Conservation (phyloP, 1,139 yeast species). For the Yamadazyma diospyri region DNA sequence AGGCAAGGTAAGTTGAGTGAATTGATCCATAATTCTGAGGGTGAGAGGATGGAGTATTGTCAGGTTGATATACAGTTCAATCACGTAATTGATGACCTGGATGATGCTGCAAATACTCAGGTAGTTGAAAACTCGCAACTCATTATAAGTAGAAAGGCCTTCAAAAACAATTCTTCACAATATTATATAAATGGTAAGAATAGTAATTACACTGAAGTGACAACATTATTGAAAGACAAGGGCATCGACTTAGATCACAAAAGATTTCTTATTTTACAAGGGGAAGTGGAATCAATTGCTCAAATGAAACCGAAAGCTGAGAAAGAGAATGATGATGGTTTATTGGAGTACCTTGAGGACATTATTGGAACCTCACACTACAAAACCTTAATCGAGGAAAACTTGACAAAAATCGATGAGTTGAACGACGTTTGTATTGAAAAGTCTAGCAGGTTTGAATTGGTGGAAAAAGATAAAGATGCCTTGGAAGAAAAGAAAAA, state of each 20-base stretch:
- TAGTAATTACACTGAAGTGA: slow-evolving; percentile 78
- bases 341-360: slow-evolving; percentile 91
- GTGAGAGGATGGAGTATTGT: slow-evolving; percentile 64
- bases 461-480: slow-evolving; percentile 74
- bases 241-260: slow-evolving; percentile 96
- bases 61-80: slow-evolving; percentile 92
- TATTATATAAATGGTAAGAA: slow-evolving; percentile 70
- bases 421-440: slow-evolving; percentile 78
- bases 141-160: slow-evolving; percentile 77
- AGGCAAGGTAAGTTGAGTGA: slow-evolving; percentile 92
- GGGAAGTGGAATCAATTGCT: slow-evolving; percentile 97
- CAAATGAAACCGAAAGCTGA: slow-evolving; percentile 99
- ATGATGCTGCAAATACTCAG: not conserved
- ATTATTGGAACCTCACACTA: slow-evolving; percentile 92
- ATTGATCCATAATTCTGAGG: slow-evolving; percentile 83
- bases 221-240: slow-evolving; percentile 66
- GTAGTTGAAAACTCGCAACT: slow-evolving; percentile 56
- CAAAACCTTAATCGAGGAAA: slow-evolving; percentile 70
- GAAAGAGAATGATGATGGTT: slow-evolving; percentile 86
- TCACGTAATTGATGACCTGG: slow-evolving; percentile 62
- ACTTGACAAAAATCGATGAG: slow-evolving; percentile 56
- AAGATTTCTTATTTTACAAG: slow-evolving; percentile 89
- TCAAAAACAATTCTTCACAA: slow-evolving; percentile 69
- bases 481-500: slow-evolving; percentile 67
- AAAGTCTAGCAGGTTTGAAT: slow-evolving; percentile 73